Evolutionary conservation across 192 early-diverging fungal genomes (phyloP), one percentile per base, ranked within the genome.

Genomic region (Podila horticola): DNA sequence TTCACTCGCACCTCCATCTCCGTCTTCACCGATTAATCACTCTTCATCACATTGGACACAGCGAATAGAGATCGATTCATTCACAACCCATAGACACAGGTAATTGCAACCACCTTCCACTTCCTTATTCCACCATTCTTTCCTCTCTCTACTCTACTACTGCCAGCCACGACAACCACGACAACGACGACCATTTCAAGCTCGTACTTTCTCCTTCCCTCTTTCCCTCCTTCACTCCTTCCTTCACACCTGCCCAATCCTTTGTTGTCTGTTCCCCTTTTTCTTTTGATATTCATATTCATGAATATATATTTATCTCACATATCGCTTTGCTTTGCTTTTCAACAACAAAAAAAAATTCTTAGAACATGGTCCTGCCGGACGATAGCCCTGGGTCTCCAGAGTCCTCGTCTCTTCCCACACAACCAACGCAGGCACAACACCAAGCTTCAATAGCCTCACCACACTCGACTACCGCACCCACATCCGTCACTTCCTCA

Each of bases 351-450:
- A n/a, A 17, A 52, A 52, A n/a, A 6, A 15, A 52, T 52, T 55
- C 52, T 55, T 48, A 66, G 69, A 70, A 63, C 28, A 77, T 77
- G 75, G 69, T 64, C 49, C 48, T 45, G 49, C 69, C 64, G 28
- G 66, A 79, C 69, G 33, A 67, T 33, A 69, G 64, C 59, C 33
- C 49, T n/a, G 66, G 24, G n/a, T 4, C 19, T 24, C 17, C 38
- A 5, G 13, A 45, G 63, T 62, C 63, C 22, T 62, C 64, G 9
- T 61, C 30, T 30, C 17, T 64, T 8, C 34, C 34, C 34, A 38
- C 12, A 50, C 48, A 26, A 34, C n/a, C 71, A 64, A 48, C 71
- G 52, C 58, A 67, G 36, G 57, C 38, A 63, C 49, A 67, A 8
- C 29, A 38, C 2, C 62, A 33, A 33, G 31, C n/a, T 3, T n/a